Base-by-base conservation (phyloP, 176 grass and related monocot species). In the Triticum urartu region DNA sequence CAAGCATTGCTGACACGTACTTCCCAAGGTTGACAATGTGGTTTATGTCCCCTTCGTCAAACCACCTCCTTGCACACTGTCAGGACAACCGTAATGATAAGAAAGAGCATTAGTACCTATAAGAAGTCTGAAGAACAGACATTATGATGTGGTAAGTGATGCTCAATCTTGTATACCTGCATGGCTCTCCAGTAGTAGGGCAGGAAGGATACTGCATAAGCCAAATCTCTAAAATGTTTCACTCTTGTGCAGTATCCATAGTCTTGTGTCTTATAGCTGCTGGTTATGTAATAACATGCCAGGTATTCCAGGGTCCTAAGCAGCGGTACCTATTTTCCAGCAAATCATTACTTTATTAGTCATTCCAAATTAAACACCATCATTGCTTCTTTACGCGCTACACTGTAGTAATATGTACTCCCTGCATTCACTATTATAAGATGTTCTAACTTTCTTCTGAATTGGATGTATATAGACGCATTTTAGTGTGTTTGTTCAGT, bases 101-200 rank as follows among this genome's bases (percentile, higher is more conserved):
- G 11, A 69, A 75, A 70, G 13, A 33, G n/a, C 13, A 78, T 80
- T 25, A 84, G 26, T 81, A 58, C 33, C 24, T 84, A 60, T 64
- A 79, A 28, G 64, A 74, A 68, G 13, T 79, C 56, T 83, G 77
- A 74, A 74, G 67, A 74, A 67, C 24, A 42, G 66, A 56, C 25
- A 17, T 24, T 72, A 9, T 74, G 71, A 80, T 75, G 30, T 58
- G 2, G 43, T 21, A 80, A 59, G 12, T 81, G 18, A 70, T 70
- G 42, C 64, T 78, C 21, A 63, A 54, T 78, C 73, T 43, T 78
- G 18, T 77, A 75, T 75, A 98, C 93, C 96, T 98, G 96, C 94
- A 99, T 99, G 45, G 94, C 97, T 90, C 94, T 96, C 94, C 94
- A 99, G 81, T 99, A 99, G 83, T 99, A 99, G 6, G 97, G 97